A percentile compares a stretch with the other conserved stretches of the same genome.
phyloP scores from a whole-genome alignment of 352 stramenopile species.

The Phytophthora sp. region DNA sequence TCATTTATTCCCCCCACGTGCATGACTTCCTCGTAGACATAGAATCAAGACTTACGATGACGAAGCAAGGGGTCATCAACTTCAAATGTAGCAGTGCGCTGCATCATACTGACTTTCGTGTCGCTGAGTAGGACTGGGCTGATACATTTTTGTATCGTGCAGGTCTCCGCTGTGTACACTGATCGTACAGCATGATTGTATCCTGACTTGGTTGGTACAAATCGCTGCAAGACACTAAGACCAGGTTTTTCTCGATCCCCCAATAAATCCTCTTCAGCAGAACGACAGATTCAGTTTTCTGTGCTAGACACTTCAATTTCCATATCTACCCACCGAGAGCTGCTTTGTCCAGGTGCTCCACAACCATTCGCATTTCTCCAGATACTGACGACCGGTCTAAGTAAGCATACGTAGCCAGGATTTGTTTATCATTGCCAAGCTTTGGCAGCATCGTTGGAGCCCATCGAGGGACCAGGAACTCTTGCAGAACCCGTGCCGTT shows the following conservation, averaged over 20 bases:
- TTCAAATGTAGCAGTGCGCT: conserved; percentile 74
- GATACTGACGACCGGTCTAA: conserved; percentile 45
- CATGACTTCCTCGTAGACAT: too few species aligned
- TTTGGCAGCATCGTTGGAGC: conserved; percentile 10
- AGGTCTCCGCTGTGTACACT: conserved; percentile 68
- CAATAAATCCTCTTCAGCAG: conserved; percentile 38
- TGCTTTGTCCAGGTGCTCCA: conserved; percentile 60
- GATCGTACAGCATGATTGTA: conserved; percentile 76
- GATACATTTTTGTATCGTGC: conserved; percentile 65
- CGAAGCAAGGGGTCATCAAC: conserved; percentile 45
- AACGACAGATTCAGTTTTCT: neutral
- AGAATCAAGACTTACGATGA: conserved; percentile 35
- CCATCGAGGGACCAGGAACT: conserved; percentile 47
- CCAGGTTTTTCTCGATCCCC: conserved; percentile 56
- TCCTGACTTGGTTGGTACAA: conserved; percentile 67
- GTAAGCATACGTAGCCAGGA: conserved; percentile 66
- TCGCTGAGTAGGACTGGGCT: conserved; percentile 60
- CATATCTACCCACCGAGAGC: conserved; percentile 49
- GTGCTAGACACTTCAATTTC: too few species aligned
- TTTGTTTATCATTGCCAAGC: conserved; percentile 35
- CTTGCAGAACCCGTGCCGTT: conserved; percentile 49
- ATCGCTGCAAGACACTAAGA: conserved; percentile 68
- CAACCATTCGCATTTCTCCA: conserved; percentile 50
- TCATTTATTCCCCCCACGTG: too few species aligned
- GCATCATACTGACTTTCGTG: conserved; percentile 28